These are phyloP conservation scores for Neopestalotiopsis sp. DNA, from an alignment of 2,329 filamentous ascomycete genomes.

Conservation along the genomic window DNA sequence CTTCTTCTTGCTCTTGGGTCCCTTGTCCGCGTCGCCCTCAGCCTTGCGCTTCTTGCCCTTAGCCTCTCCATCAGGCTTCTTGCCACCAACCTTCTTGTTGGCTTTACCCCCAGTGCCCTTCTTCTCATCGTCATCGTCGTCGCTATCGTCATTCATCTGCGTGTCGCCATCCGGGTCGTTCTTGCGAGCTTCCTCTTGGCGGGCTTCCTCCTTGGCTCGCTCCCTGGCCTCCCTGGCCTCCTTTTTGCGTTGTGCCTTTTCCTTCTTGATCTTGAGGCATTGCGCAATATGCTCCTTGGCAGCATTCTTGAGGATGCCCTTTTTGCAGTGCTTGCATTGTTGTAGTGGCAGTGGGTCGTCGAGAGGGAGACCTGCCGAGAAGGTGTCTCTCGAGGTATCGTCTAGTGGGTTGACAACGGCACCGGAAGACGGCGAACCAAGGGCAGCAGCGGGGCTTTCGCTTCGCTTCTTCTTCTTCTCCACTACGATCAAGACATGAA, in stretches of 20 bases:
- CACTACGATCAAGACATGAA: conserved; percentile 13
- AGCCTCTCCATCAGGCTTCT: conserved; percentile 67
- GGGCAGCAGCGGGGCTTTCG: conserved; percentile 45
- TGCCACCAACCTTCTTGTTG: conserved; percentile 69
- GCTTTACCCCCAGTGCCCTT: conserved; percentile 50
- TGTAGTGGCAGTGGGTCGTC: conserved; percentile 81
- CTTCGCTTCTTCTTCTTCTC: conserved; percentile 56
- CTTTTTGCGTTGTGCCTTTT: conserved; percentile 79
- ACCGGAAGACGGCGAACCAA: conserved; percentile 52
- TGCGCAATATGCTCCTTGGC: conserved; percentile 82
- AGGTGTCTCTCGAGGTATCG: conserved; percentile 77
- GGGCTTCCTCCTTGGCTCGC: conserved; percentile 66
- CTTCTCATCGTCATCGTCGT: conserved; percentile 53
- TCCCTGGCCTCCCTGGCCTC: conserved; percentile 75
- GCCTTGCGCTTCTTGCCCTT: conserved; percentile 82
- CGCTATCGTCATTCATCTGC: conserved; percentile 49
- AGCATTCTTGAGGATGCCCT: conserved; percentile 77
- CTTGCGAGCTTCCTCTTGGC: conserved; percentile 61
- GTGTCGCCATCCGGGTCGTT: conserved; percentile 50
- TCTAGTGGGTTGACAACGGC: conserved; percentile 74
- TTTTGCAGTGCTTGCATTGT: conserved; percentile 93
- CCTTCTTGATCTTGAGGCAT: conserved; percentile 84
- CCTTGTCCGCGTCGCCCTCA: conserved; percentile 79
- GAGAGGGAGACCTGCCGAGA: conserved; percentile 80
- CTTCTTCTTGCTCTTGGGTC: conserved; percentile 89